Base-by-base conservation (phyloP, 2,329 filamentous ascomycete species). In the Aspergillus phoenicis region DNA sequence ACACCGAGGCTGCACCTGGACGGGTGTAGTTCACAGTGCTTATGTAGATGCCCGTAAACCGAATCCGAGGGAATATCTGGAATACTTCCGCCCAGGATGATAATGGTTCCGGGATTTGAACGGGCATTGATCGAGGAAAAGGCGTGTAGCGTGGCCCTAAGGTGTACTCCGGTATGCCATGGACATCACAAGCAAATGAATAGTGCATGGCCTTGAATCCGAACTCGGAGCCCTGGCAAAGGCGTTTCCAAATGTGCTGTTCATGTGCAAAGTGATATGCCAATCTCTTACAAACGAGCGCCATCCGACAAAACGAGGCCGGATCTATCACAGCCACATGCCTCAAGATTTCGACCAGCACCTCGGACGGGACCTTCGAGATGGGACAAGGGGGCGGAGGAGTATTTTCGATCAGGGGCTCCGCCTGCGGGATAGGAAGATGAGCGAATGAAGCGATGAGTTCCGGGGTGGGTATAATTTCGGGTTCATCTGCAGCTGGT, bases 11-110 rank as follows among this genome's bases (percentile, higher is more conserved):
- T 61, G 90, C 90, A 33, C 95, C 95, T 0, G 91, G 82, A 24
- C 95, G 90, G 53, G 91, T 87, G 78, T 99, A 99, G 79, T 98
- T 98, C 61, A 97, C 93, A 0, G 94, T 98, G 75, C 88, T 91
- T 76, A 99, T 98, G 80, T 99, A 99, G 77, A 92, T 90, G 26
- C 95, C 95, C 70, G 95, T 95, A 82, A 96, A 99, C 60, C 95
- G 91, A 62, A 98, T 84, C 47, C 95, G 89, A 2, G 95, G 94
- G 13, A 93, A 89, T 5, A 82, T 81, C 41, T 90, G 91, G 80
- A 97, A 96, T 81, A 97, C 91, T 57, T 63, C 86, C 76, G 71
- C 80, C 82, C 83, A 90, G 82, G 62, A 82, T 68, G 36, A 88
- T 73, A 78, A 63, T 0, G 77, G 71, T 28, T 67, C 66, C 0